These are phyloP conservation scores for Lenzites betulinus DNA, from an alignment of 768 basidiomycete species.

Conservation along the genomic window DNA sequence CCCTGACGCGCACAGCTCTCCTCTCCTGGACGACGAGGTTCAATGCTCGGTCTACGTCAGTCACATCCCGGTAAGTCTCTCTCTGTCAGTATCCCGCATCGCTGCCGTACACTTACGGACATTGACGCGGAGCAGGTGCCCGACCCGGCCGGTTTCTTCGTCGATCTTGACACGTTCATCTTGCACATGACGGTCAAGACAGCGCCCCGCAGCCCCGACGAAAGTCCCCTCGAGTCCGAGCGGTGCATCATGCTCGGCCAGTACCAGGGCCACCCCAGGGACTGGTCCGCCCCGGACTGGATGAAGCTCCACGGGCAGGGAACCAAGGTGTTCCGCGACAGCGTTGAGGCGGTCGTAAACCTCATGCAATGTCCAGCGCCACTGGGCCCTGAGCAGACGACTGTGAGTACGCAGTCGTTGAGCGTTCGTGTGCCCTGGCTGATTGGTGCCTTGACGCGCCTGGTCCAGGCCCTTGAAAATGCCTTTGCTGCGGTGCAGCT, in stretches of 20 bases:
- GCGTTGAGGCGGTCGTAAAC: neutral
- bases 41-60: slow-evolving; percentile 14
- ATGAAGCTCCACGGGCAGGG: slow-evolving; percentile 1
- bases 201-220: neutral
- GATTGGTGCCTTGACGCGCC: neutral
- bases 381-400: neutral
- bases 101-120: neutral
- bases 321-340: slow-evolving; percentile 16
- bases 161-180: slow-evolving; percentile 17
- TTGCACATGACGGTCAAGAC: slow-evolving; percentile 15
- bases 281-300: slow-evolving; percentile 17
- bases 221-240: slow-evolving; percentile 1
- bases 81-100: neutral
- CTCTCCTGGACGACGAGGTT: slow-evolving; percentile 11
- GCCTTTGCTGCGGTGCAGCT: slow-evolving; percentile 1
- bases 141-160: slow-evolving; percentile 4
- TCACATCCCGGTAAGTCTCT: slow-evolving; percentile 14
- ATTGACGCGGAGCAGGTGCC: neutral
- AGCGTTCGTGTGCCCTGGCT: neutral
- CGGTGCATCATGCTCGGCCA: slow-evolving; percentile 7
- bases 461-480: neutral
- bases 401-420: neutral
- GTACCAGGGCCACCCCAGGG: slow-evolving; percentile 11
- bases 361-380: slow-evolving; percentile 3
- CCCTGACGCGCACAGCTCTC: neutral